Conservation (phyloP, 768 basidiomycete genomes). For the Leccinum barrowsii region DNA sequence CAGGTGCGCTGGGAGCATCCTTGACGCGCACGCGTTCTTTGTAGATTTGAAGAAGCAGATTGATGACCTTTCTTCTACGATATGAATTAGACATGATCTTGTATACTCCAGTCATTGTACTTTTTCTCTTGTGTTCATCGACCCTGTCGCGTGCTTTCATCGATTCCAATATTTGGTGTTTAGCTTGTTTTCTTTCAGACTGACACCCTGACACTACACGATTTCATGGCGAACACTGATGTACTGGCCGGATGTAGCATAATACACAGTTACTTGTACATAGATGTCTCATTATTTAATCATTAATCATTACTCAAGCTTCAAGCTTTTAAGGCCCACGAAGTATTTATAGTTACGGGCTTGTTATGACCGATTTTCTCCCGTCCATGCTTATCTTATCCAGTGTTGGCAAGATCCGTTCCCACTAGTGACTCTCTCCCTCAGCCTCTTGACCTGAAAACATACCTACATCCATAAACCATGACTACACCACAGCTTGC, state of each 20-base stretch:
- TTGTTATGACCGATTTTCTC: not conserved
- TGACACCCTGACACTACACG: not conserved
- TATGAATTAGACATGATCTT: slow-evolving; percentile 25
- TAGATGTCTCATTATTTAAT: not conserved
- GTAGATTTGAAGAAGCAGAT: slow-evolving; percentile 52
- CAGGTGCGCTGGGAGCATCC: slow-evolving; percentile 63
- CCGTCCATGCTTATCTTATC: not conserved
- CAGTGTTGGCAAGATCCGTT: slow-evolving; percentile 18
- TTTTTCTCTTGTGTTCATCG: not conserved
- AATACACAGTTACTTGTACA: not conserved
- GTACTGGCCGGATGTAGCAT: not conserved
- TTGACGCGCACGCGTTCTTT: slow-evolving; percentile 59
- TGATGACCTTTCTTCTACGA: slow-evolving; percentile 47
- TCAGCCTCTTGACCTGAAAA: not conserved
- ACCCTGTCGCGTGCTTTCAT: not conserved
- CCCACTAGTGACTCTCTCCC: not conserved
- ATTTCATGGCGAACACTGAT: not conserved
- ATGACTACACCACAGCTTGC: slow-evolving; percentile 79
- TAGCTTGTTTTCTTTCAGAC: not conserved
- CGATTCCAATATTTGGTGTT: not conserved
- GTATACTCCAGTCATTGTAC: not conserved
- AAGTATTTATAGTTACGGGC: not conserved
- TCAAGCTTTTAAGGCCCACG: not conserved
- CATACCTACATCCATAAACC: slow-evolving; percentile 16
- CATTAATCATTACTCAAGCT: too few species aligned